Conservation (phyloP, 2,329 filamentous ascomycete genomes). For the Rhynchosporium agropyri region DNA sequence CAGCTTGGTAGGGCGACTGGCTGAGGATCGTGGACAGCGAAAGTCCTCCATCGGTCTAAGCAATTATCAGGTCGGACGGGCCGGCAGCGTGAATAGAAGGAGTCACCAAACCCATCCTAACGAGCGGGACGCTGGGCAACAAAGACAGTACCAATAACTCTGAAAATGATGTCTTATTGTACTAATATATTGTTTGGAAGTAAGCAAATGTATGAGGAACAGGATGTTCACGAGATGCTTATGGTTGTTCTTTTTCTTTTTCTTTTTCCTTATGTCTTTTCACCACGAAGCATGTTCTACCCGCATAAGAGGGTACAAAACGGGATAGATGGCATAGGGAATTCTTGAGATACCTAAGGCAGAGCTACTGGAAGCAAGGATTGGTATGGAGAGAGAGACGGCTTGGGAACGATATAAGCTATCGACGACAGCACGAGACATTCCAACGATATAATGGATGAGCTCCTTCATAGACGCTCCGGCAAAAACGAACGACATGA, state of each 20-base stretch:
- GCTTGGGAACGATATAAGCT: too few species aligned
- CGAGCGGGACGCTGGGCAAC: slow-evolving; percentile 30
- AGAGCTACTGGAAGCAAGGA: too few species aligned
- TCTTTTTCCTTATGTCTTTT: too few species aligned
- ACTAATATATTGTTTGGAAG: slow-evolving; percentile 32
- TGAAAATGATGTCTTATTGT: slow-evolving; percentile 20
- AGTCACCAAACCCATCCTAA: slow-evolving; percentile 29
- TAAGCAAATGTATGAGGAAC: slow-evolving; percentile 15
- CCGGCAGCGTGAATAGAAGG: slow-evolving; percentile 34
- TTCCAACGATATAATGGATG: too few species aligned
- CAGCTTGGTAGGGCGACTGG: slow-evolving; percentile 30
- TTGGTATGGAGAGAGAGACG: too few species aligned
- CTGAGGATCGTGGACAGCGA: slow-evolving; percentile 37
- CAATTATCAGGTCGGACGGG: slow-evolving; percentile 31
- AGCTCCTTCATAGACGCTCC: too few species aligned
- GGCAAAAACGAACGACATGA: too few species aligned
- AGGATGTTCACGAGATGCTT: neutral
- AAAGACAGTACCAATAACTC: slow-evolving; percentile 30
- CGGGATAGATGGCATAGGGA: too few species aligned
- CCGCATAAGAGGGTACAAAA: too few species aligned
- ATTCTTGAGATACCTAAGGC: too few species aligned
- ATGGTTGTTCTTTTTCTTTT: neutral
- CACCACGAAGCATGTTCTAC: too few species aligned
- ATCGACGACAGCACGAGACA: too few species aligned
- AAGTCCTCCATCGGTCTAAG: slow-evolving; percentile 35